Evolutionary conservation across 148 eudicot species (phyloP).

Genomic region (Chenopodium suecicum): DNA sequence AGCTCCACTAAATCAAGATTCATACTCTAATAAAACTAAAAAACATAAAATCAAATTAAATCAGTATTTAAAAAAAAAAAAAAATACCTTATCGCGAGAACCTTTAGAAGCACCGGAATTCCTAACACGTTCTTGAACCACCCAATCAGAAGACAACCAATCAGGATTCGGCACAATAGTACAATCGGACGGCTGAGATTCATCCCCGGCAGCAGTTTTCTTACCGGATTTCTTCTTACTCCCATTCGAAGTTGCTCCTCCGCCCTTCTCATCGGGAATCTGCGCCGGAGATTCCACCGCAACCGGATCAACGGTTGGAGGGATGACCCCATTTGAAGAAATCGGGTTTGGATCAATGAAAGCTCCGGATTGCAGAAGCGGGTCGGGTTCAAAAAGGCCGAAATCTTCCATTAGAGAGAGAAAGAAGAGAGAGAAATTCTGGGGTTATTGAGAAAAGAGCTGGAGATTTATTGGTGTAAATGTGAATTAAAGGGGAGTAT

Average conservation of each 20-base stretch:
- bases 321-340: not conserved
- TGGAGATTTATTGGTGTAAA: constrained; percentile 7
- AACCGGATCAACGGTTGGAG: not conserved
- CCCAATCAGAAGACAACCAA: constrained; percentile 48
- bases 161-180: constrained; percentile 24
- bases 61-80: not conserved
- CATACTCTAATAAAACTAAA: too few species aligned
- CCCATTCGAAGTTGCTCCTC: constrained; percentile 9
- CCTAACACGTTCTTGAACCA: constrained; percentile 19
- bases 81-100: constrained; percentile 38
- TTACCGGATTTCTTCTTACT: not conserved
- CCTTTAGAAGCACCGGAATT: constrained; percentile 47
- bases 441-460: not conserved
- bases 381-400: constrained; percentile 24
- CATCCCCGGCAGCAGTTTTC: not conserved
- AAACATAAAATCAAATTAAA: not conserved
- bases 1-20: too few species aligned
- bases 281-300: not conserved
- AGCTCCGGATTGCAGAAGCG: constrained; percentile 36
- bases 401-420: not conserved
- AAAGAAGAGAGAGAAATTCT: not conserved
- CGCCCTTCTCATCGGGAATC: not conserved
- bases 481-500: not conserved
- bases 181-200: constrained; percentile 19
- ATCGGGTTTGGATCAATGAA: constrained; percentile 32